Evolutionary conservation across 2,329 filamentous ascomycete genomes (phyloP).

Genomic region (Penicillium sp.): DNA sequence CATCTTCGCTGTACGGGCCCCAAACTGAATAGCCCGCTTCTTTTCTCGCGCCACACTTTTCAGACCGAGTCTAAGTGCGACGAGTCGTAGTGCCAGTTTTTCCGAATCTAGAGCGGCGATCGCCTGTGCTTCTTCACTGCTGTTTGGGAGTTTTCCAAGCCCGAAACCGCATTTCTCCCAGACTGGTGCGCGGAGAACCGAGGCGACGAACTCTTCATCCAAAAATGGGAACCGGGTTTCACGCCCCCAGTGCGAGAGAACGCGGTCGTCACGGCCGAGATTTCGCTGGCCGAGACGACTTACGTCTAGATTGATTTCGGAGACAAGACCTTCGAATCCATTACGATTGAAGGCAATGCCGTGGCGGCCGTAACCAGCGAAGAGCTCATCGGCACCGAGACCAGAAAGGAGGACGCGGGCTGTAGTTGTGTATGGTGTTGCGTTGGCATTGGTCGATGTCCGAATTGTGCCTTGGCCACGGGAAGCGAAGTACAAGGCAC

Average conservation of each 20-base stretch:
- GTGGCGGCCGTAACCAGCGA: conserved; percentile 87
- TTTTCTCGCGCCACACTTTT: conserved; percentile 69
- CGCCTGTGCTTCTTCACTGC: conserved; percentile 12
- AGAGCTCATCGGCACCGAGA: conserved; percentile 90
- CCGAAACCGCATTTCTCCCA: conserved; percentile 86
- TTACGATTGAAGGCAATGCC: conserved; percentile 64
- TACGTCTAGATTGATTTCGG: conserved; percentile 82
- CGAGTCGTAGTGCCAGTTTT: conserved; percentile 71
- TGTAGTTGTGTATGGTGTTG: conserved; percentile 55
- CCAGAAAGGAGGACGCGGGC: conserved; percentile 85
- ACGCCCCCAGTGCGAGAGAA: conserved; percentile 80
- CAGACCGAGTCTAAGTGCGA: conserved; percentile 72
- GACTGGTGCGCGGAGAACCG: conserved; percentile 67
- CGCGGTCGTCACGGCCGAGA: conserved; percentile 84
- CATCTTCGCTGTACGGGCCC: conserved; percentile 77
- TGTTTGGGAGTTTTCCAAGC: conserved; percentile 26
- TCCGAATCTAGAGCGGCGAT: conserved; percentile 51
- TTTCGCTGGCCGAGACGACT: conserved; percentile 86
- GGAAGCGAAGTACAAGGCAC: conserved; percentile 90
- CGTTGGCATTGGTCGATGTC: conserved; percentile 7
- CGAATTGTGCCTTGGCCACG: conserved; percentile 57
- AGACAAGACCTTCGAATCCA: conserved; percentile 65
- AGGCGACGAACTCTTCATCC: conserved; percentile 77
- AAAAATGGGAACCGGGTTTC: conserved; percentile 88
- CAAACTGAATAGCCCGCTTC: conserved; percentile 87